Percentiles rank a stretch among this genome's conserved stretches.
Conservation (phyloP, 768 basidiomycete genomes). For the Lentinula raphanica region DNA sequence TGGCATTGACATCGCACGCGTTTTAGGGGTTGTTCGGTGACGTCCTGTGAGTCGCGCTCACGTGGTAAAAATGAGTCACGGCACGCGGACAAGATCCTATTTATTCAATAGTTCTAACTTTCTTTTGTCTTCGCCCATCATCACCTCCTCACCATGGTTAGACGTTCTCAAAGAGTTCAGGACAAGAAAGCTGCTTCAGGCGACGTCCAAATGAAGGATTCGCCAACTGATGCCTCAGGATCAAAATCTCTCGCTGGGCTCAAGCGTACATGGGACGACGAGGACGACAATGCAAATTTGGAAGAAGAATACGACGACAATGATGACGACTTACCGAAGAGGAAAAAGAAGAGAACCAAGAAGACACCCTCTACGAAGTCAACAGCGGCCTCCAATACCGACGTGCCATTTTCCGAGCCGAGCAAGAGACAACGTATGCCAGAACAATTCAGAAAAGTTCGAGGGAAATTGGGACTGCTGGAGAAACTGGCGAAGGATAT, state of each 20-base stretch:
- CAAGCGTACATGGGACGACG: not conserved
- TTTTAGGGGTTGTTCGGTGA: too few relatives aligned
- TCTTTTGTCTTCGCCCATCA: not conserved
- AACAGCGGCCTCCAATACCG: not conserved
- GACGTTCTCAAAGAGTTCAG: not conserved
- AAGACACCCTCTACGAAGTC: not conserved
- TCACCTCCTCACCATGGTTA: not conserved
- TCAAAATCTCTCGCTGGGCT: too few relatives aligned
- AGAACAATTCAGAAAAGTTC: constrained; percentile 2
- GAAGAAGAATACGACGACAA: not conserved
- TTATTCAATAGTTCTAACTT: too few relatives aligned
- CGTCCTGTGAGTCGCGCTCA: not conserved
- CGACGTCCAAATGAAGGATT: not conserved
- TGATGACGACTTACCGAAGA: not conserved
- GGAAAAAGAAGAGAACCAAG: not conserved
- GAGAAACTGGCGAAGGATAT: constrained; percentile 3
- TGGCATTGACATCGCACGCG: too few relatives aligned
- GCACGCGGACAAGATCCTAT: not conserved
- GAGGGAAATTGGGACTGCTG: constrained; percentile 1
- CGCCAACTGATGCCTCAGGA: not conserved
- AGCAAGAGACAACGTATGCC: not conserved
- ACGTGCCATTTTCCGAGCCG: not conserved
- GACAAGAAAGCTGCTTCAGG: not conserved
- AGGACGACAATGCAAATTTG: too few relatives aligned
- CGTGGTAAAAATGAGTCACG: not conserved